Conservation (phyloP, 495 filamentous ascomycete genomes). For the Margaritispora aquatica region DNA sequence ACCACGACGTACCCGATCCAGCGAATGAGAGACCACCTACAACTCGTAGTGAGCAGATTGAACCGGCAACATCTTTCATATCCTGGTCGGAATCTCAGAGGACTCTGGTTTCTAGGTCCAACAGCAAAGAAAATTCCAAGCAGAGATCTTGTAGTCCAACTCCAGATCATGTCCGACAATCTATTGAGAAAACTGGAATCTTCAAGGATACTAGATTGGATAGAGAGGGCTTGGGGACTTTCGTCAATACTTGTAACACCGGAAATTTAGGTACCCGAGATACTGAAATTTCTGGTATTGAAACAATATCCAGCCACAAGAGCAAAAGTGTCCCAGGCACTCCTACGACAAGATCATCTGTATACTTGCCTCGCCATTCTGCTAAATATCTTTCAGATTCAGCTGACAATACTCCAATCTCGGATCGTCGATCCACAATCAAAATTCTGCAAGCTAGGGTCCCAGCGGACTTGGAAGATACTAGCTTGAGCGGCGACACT, state of each 20-base stretch:
- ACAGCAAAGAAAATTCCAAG: background rate
- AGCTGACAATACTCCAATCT: background rate
- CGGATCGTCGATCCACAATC: too few species aligned
- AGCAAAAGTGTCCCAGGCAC: background rate
- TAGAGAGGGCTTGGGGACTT: background rate
- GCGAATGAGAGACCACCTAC: background rate
- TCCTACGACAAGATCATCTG: background rate
- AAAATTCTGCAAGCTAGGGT: too few species aligned
- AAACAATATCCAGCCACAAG: background rate
- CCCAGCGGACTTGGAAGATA: too few species aligned
- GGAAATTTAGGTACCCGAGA: background rate
- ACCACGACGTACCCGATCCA: background rate
- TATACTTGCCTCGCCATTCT: background rate
- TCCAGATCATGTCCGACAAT: slow-evolving; percentile 18
- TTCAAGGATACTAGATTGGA: slow-evolving; percentile 23
- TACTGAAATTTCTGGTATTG: background rate
- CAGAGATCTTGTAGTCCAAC: slow-evolving; percentile 9
- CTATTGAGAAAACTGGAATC: slow-evolving; percentile 20
- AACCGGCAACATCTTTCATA: slow-evolving; percentile 8
- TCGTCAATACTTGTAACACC: too few species aligned
- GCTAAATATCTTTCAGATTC: too few species aligned
- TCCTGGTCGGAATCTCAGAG: slow-evolving; percentile 20
- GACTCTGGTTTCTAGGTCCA: background rate
- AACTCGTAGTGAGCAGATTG: background rate
- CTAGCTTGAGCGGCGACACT: too few species aligned